Evolutionary conservation across 2,329 filamentous ascomycete species (phyloP).

Genomic region (Leptographium galeiforme): DNA sequence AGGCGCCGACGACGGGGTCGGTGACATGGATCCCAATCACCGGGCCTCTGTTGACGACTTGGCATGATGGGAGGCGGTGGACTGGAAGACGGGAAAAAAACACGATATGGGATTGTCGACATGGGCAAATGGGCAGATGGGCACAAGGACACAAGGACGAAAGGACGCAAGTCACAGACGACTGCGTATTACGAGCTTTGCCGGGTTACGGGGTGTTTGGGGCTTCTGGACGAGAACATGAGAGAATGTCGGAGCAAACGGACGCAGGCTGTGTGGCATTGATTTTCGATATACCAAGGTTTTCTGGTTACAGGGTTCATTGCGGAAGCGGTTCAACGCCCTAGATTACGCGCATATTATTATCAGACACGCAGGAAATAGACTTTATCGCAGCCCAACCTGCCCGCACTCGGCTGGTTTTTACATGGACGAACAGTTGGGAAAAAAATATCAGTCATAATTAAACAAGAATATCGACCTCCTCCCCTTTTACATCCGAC

Average conservation of each 20-base stretch:
- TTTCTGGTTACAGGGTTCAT: no score
- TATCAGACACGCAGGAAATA: no score
- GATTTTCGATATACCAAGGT: no score
- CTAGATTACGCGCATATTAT: no score
- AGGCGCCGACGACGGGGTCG: background rate
- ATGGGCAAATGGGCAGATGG: background rate
- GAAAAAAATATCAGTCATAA: conserved; percentile 3
- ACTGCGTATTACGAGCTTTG: background rate
- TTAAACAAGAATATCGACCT: conserved; percentile 10
- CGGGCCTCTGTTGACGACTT: background rate
- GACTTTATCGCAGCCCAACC: no score
- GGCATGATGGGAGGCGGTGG: background rate
- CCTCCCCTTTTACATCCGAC: conserved; percentile 6
- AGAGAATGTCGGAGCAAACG: background rate
- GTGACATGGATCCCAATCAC: background rate
- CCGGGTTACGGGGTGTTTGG: background rate
- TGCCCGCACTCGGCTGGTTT: no score
- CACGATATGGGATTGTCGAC: background rate
- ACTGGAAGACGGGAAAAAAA: background rate
- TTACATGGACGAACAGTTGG: background rate
- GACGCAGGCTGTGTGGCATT: no score
- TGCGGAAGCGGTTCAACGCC: no score
- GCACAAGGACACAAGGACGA: background rate
- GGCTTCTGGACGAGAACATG: background rate
- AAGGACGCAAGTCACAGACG: background rate